Evolutionary conservation across 441 rosid genomes (phyloP).

Genomic region (Pelargonium australe): DNA sequence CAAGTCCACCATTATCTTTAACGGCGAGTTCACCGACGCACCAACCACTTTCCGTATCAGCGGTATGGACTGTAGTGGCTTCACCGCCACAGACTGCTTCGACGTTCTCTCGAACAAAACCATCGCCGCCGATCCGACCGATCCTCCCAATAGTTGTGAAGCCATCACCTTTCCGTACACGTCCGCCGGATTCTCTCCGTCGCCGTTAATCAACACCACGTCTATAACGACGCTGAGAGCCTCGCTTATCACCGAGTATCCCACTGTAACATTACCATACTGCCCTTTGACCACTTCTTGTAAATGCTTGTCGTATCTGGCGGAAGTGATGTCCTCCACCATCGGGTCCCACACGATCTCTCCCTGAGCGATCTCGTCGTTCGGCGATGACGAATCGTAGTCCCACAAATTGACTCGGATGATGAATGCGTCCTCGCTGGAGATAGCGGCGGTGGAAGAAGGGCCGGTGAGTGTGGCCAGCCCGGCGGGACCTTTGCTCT

Average conservation of each 20-base stretch:
- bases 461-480: background rate
- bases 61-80: background rate
- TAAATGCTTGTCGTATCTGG: background rate
- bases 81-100: background rate
- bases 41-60: background rate
- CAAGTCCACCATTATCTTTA: background rate
- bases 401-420: background rate
- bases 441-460: background rate
- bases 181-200: background rate
- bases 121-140: background rate
- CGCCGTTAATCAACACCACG: background rate
- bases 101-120: background rate
- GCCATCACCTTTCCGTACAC: background rate
- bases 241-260: background rate
- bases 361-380: conserved; percentile 1
- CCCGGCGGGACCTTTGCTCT: background rate
- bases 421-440: background rate
- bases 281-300: background rate
- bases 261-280: background rate
- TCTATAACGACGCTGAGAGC: background rate
- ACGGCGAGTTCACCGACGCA: background rate
- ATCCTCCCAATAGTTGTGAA: background rate
- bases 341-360: background rate
- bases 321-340: background rate
- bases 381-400: background rate